phyloP scores from a whole-genome alignment of 2,329 filamentous ascomycete species.

The Parasarocladium wereldwijsianum region DNA sequence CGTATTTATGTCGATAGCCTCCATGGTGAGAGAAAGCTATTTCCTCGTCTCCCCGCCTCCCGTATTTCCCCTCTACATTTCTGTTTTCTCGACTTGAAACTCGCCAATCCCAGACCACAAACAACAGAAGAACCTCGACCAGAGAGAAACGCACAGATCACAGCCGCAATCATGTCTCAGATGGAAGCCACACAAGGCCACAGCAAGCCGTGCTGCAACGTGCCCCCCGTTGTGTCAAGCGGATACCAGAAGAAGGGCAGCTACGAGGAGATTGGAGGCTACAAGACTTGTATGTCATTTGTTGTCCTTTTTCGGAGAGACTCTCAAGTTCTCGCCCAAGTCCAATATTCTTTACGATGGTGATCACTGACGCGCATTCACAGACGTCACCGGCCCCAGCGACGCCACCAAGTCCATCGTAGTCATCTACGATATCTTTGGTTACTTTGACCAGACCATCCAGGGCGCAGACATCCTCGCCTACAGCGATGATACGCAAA shows the following conservation, averaged over 20 bases:
- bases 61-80: too few species aligned
- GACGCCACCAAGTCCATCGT: slow-evolving; percentile 43
- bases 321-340: neutral
- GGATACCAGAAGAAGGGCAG: slow-evolving; percentile 40
- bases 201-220: slow-evolving; percentile 41
- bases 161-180: slow-evolving; percentile 25
- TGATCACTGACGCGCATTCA: too few species aligned
- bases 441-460: slow-evolving; percentile 54
- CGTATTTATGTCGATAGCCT: too few species aligned
- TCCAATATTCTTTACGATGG: too few species aligned
- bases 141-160: neutral
- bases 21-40: too few species aligned
- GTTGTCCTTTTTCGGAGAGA: neutral
- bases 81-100: too few species aligned
- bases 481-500: slow-evolving; percentile 36
- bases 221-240: slow-evolving; percentile 40
- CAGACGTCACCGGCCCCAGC: slow-evolving; percentile 32
- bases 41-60: too few species aligned
- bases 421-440: slow-evolving; percentile 52
- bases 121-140: slow-evolving; percentile 1
- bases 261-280: slow-evolving; percentile 40
- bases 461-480: slow-evolving; percentile 57
- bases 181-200: slow-evolving; percentile 38
- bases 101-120: too few species aligned
- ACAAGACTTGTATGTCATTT: slow-evolving; percentile 30